Conservation (phyloP, 2,329 filamentous ascomycete genomes). For the Ophiostoma quercus region DNA sequence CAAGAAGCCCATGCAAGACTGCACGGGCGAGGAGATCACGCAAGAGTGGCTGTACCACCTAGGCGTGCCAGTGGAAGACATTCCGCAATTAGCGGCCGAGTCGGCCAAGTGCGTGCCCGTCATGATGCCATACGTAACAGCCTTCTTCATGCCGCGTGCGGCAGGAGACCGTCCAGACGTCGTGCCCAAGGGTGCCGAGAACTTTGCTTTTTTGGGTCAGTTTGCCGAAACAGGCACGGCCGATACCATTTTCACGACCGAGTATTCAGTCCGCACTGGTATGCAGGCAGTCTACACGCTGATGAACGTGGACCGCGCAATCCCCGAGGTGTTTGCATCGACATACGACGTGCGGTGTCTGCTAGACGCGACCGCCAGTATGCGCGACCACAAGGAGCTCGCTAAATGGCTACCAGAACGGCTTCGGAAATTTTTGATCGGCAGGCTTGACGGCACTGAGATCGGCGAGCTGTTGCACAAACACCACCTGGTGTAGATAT, state of each 20-base stretch:
- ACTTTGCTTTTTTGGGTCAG: constrained; percentile 40
- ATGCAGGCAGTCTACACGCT: constrained; percentile 36
- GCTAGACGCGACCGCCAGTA: constrained; percentile 27
- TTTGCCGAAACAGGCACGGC: constrained; percentile 38
- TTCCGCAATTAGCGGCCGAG: constrained; percentile 29
- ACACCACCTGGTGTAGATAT: constrained; percentile 24
- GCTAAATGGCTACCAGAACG: constrained; percentile 27
- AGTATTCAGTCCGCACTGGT: constrained; percentile 37
- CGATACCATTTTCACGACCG: constrained; percentile 38
- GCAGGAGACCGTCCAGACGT: constrained; percentile 37
- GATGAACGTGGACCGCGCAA: constrained; percentile 31
- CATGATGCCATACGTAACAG: constrained; percentile 39
- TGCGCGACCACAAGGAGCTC: constrained; percentile 29
- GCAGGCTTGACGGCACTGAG: constrained; percentile 25
- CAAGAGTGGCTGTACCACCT: constrained; percentile 38
- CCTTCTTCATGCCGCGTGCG: constrained; percentile 36
- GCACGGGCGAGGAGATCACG: constrained; percentile 39
- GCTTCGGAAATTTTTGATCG: constrained; percentile 24
- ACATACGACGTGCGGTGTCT: constrained; percentile 31
- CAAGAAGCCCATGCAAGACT: constrained; percentile 39
- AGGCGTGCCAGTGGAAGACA: constrained; percentile 32
- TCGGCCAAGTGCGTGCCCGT: constrained; percentile 36
- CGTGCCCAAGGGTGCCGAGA: constrained; percentile 36
- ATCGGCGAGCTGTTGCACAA: constrained; percentile 27
- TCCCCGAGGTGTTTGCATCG: constrained; percentile 32